Conservation (phyloP, 2,329 filamentous ascomycete species). For the Raffaelea deltoideospora region DNA sequence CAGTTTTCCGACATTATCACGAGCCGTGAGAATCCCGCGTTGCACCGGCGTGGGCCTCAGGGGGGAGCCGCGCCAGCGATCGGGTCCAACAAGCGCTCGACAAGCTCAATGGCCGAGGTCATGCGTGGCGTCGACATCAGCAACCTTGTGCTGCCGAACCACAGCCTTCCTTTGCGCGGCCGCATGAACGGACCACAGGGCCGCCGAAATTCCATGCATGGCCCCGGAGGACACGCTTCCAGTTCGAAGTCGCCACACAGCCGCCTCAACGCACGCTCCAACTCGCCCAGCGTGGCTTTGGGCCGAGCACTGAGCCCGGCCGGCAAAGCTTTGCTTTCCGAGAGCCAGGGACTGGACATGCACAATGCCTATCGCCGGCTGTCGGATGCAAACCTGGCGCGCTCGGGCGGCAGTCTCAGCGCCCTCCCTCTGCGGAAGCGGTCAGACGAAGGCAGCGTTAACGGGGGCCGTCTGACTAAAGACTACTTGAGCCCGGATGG, state of each 20-base stretch:
- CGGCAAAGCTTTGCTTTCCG: slow-evolving; percentile 32
- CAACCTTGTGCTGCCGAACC: slow-evolving; percentile 32
- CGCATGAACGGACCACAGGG: slow-evolving; percentile 26
- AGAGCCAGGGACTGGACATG: slow-evolving; percentile 49
- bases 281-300: slow-evolving; percentile 24
- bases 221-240: slow-evolving; percentile 13
- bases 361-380: slow-evolving; percentile 54
- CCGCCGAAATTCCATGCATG: too few species aligned
- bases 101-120: slow-evolving; percentile 34
- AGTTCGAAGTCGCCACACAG: slow-evolving; percentile 40
- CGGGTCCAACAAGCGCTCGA: slow-evolving; percentile 3
- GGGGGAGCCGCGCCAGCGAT: neutral
- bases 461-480: slow-evolving; percentile 45
- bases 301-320: slow-evolving; percentile 22
- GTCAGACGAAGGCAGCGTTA: slow-evolving; percentile 23
- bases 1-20: slow-evolving; percentile 46
- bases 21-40: slow-evolving; percentile 29
- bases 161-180: slow-evolving; percentile 16
- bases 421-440: slow-evolving; percentile 37
- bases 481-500: slow-evolving; percentile 52
- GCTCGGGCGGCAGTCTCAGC: slow-evolving; percentile 47
- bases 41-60: slow-evolving; percentile 37
- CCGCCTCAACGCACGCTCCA: slow-evolving; percentile 32
- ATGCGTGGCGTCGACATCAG: slow-evolving; percentile 36
- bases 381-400: slow-evolving; percentile 54